Conservation (phyloP, 768 basidiomycete species). For the Gymnopilus junonius region DNA sequence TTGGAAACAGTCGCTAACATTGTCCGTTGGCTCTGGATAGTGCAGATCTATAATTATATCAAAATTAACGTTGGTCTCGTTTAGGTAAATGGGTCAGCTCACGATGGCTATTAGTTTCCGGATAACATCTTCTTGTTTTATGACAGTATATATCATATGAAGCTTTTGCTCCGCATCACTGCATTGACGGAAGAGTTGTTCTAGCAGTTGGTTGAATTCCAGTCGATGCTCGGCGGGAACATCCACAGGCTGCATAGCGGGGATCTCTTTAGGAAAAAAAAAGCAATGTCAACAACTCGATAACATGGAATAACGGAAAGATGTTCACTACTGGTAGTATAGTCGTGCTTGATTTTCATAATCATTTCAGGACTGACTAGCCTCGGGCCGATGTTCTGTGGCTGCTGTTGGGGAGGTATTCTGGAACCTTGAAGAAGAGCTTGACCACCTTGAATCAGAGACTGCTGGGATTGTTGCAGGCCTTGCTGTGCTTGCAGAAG, state of each 20-base stretch:
- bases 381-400: not conserved
- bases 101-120: slow-evolving; percentile 61
- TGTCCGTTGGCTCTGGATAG: slow-evolving; percentile 48
- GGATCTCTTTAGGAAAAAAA: slow-evolving; percentile 33
- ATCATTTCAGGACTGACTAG: slow-evolving; percentile 7
- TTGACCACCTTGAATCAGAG: slow-evolving; percentile 8
- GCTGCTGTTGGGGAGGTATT: slow-evolving; percentile 8
- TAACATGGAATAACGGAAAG: not conserved
- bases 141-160: slow-evolving; percentile 46
- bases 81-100: slow-evolving; percentile 26
- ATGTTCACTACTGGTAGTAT: slow-evolving; percentile 29
- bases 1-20: slow-evolving; percentile 38
- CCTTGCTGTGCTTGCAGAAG: slow-evolving; percentile 20
- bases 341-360: slow-evolving; percentile 40
- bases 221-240: slow-evolving; percentile 57
- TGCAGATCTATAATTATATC: slow-evolving; percentile 36
- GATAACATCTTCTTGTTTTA: slow-evolving; percentile 52
- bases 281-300: not conserved
- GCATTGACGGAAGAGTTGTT: slow-evolving; percentile 48
- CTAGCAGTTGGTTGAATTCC: slow-evolving; percentile 56
- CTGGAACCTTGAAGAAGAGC: slow-evolving; percentile 2
- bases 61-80: not conserved
- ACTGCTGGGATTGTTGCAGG: slow-evolving; percentile 22
- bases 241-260: slow-evolving; percentile 36
- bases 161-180: slow-evolving; percentile 56